Percentiles rank a stretch among this genome's conserved stretches.
These are phyloP conservation scores for Hyparrhenia diplandra DNA, from an alignment of 176 grass and related monocot genomes.

Conservation along the genomic window DNA sequence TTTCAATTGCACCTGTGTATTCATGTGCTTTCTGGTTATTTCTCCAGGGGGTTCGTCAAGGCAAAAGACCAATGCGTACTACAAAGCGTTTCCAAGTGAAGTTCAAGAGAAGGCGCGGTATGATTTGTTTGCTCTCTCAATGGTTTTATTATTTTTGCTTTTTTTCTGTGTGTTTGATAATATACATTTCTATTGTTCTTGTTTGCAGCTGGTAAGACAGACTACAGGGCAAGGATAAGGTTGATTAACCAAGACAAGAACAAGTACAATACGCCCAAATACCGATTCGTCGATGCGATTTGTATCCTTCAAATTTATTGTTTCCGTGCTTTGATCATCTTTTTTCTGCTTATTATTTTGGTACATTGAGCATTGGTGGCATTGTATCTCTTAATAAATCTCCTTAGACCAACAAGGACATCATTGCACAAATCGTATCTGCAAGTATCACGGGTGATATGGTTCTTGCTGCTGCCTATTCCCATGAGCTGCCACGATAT, in stretches of 20 bases:
- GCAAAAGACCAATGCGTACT: conserved; percentile 60
- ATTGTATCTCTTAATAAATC: conserved; percentile 28
- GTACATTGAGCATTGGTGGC: background rate
- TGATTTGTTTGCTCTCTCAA: background rate
- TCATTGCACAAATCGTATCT: conserved; percentile 46
- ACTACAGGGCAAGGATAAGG: conserved; percentile 65
- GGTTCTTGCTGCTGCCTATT: conserved; percentile 49
- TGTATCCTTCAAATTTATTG: conserved; percentile 24
- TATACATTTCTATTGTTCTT: background rate
- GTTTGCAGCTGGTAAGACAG: conserved; percentile 55
- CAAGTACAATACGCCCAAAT: conserved; percentile 65
- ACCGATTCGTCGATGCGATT: conserved; percentile 62
- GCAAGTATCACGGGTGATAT: conserved; percentile 62
- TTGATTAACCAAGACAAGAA: conserved; percentile 77
- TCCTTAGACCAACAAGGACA: conserved; percentile 57
- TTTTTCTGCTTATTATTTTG: background rate
- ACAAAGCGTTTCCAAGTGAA: conserved; percentile 78
- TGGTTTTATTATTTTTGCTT: background rate
- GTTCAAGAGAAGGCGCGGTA: conserved; percentile 46
- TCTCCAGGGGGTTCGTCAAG: conserved; percentile 47
- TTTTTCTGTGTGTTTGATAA: background rate
- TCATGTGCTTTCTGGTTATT: background rate
- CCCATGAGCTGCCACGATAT: conserved; percentile 57
- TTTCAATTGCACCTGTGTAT: background rate
- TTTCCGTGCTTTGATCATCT: background rate